phyloP scores from a whole-genome alignment of 1,284 basidiomycete genomes.

The Chalciporus sp. region DNA sequence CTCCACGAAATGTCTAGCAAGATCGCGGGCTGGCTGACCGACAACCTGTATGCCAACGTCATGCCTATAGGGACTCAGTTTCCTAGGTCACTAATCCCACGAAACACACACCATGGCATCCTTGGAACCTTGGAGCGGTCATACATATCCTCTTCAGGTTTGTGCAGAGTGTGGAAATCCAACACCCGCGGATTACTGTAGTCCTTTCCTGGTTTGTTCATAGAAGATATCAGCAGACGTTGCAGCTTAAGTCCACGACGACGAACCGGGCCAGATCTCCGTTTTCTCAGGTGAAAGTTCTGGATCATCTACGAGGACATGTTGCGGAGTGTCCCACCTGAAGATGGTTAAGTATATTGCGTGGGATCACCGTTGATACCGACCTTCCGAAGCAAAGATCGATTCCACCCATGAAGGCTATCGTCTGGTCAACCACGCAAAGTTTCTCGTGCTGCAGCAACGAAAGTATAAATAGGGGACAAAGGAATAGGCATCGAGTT shows the following conservation, averaged over 20 bases:
- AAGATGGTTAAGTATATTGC: background rate
- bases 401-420: conserved; percentile 97
- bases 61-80: conserved; percentile 61
- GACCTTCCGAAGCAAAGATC: conserved; percentile 90
- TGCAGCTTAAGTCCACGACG: background rate
- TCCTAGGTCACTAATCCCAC: background rate
- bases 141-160: conserved; percentile 94
- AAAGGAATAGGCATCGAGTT: background rate
- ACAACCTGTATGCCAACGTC: conserved; percentile 96
- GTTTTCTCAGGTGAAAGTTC: conserved; percentile 58
- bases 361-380: conserved; percentile 8
- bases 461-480: background rate
- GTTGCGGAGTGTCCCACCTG: conserved; percentile 96
- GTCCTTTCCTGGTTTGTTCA: conserved; percentile 69
- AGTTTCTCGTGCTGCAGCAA: conserved; percentile 88
- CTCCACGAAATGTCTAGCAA: conserved; percentile 95
- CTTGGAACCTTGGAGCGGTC: conserved; percentile 87
- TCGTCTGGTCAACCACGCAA: conserved; percentile 96
- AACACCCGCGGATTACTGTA: conserved; percentile 90
- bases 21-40: conserved; percentile 94
- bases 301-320: conserved; percentile 87
- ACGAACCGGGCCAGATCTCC: conserved; percentile 83
- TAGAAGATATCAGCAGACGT: conserved; percentile 1
- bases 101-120: conserved; percentile 87
- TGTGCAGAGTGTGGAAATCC: conserved; percentile 89